These are phyloP conservation scores for Ustilago hordei DNA, from an alignment of 1,284 basidiomycete genomes.

Conservation along the genomic window DNA sequence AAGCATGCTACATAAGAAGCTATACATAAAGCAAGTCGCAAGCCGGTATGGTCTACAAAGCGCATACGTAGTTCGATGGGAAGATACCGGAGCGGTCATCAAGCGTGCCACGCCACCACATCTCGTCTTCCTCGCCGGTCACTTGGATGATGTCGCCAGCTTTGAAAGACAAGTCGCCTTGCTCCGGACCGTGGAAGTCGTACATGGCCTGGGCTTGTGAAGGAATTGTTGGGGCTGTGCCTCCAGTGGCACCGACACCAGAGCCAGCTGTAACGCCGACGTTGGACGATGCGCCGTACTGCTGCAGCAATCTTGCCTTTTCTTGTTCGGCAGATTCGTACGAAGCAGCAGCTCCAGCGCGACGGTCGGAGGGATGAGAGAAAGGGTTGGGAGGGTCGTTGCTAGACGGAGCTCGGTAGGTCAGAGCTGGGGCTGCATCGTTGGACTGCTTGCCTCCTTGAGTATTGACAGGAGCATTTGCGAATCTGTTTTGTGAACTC, in stretches of 20 bases:
- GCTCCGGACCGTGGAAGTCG: constrained; percentile 38
- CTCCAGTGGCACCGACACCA: not conserved
- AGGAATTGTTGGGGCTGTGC: constrained; percentile 12
- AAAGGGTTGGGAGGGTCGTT: constrained; percentile 30
- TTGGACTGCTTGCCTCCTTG: constrained; percentile 38
- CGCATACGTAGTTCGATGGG: constrained; percentile 29
- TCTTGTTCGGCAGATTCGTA: constrained; percentile 44
- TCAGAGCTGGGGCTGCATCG: constrained; percentile 5
- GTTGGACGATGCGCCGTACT: constrained; percentile 14
- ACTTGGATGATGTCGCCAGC: constrained; percentile 43
- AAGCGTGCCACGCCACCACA: constrained; percentile 44
- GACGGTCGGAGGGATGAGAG: constrained; percentile 22
- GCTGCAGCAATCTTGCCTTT: constrained; percentile 42
- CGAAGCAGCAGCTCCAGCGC: not conserved
- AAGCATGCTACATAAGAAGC: not conserved
- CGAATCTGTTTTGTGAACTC: constrained; percentile 14
- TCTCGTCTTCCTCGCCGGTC: constrained; percentile 41
- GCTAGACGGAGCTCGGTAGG: not conserved
- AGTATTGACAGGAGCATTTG: constrained; percentile 31
- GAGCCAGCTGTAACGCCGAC: not conserved
- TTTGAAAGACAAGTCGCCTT: constrained; percentile 35
- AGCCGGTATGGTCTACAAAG: constrained; percentile 4
- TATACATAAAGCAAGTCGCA: not conserved
- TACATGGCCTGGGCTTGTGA: constrained; percentile 33
- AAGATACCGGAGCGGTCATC: constrained; percentile 41